phyloP scores from a whole-genome alignment of 2,329 filamentous ascomycete genomes.

The Aspergillus udagawae region DNA sequence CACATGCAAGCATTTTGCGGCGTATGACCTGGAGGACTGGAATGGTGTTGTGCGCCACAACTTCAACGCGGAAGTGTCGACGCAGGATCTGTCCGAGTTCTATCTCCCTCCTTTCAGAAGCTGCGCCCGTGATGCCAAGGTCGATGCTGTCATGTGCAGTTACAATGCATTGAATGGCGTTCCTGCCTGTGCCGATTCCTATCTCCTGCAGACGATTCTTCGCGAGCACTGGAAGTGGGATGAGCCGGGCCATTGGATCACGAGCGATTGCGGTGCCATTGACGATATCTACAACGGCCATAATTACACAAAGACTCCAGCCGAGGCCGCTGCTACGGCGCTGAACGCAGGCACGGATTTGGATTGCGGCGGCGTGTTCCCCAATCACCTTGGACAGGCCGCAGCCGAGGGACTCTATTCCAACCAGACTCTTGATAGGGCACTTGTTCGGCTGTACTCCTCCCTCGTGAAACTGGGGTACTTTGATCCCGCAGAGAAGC shows the following conservation, averaged over 20 bases:
- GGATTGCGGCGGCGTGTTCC: slow-evolving; percentile 46
- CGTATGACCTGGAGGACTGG: slow-evolving; percentile 51
- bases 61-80: slow-evolving; percentile 1
- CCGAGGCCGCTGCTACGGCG: slow-evolving; percentile 42
- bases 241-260: slow-evolving; percentile 56
- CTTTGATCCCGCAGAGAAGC: slow-evolving; percentile 40
- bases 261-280: slow-evolving; percentile 60
- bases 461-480: slow-evolving; percentile 47
- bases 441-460: slow-evolving; percentile 43
- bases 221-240: slow-evolving; percentile 63
- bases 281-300: slow-evolving; percentile 52
- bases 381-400: slow-evolving; percentile 34
- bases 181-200: slow-evolving; percentile 59
- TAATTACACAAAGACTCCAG: slow-evolving; percentile 43
- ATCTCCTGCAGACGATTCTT: slow-evolving; percentile 57
- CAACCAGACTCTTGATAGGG: slow-evolving; percentile 38
- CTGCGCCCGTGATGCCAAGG: slow-evolving; percentile 56
- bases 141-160: slow-evolving; percentile 56
- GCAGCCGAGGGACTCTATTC: slow-evolving; percentile 40
- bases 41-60: slow-evolving; percentile 39
- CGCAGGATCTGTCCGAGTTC: slow-evolving; percentile 62
- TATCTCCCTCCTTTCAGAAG: slow-evolving; percentile 61
- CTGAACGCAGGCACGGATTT: slow-evolving; percentile 49
- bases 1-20: slow-evolving; percentile 57
- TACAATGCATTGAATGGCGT: slow-evolving; percentile 62